Evolutionary conservation across 2,329 filamentous ascomycete genomes (phyloP), one percentile per base, ranked within the genome.

Genomic region (Microdochium paspali): DNA sequence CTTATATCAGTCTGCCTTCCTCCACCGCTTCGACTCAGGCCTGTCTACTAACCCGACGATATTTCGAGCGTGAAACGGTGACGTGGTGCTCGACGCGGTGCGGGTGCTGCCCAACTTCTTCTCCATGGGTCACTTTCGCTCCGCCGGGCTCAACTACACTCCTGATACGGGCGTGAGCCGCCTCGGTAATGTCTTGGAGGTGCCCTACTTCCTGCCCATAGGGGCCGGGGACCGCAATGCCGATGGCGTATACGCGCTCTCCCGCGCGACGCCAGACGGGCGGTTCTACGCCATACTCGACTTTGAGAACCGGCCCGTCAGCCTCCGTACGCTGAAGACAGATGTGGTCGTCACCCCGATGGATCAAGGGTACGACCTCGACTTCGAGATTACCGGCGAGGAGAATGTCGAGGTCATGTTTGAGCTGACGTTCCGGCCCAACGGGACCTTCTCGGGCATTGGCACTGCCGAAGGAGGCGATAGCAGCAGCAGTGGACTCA

Each of bases 61-160:
- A 31, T 54, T 54, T 45, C 50, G 52, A 28, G 52, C 52, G 6
- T 54, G 50, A 49, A 54, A 54, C 45, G 52, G 52, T 44, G 24
- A 46, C 24, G 30, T 45, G 2, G 49, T 46, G 10, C 49, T 54
- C 24, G 52, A 54, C 35, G 52, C 26, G 32, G 46, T 54, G 23
- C 52, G 52, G 4, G 45, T 54, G 20, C 47, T 52, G 25, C 50
- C 52, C 13, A 50, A 54, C 46, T 54, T 54, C 50, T 54, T 54
- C 52, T 50, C 50, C 46, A 54, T 54, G 52, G 52, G 52, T 9
- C 52, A 54, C 49, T 54, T 54, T 48, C 50, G 52, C 10, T 54
- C 52, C 45, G 48, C 40, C 39, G 52, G 52, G 7, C 44, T 54
- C 24, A 12, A 45, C 21, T 45, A 45, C 20, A 42, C 47, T 12